phyloP scores from a whole-genome alignment of 2,329 filamentous ascomycete genomes.

The Colletotrichum musae region DNA sequence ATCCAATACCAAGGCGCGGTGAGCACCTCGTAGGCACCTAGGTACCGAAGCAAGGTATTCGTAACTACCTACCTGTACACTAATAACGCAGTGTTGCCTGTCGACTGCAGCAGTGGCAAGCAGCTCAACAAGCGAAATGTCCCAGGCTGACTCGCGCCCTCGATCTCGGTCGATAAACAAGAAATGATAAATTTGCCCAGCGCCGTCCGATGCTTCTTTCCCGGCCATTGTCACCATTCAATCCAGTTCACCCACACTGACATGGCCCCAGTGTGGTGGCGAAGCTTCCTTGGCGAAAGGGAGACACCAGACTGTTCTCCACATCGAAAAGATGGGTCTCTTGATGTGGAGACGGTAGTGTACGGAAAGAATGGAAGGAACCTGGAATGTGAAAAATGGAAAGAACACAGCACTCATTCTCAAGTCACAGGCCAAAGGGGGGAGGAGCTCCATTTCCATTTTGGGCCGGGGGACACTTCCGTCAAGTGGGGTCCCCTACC shows the following conservation, averaged over 20 bases:
- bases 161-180: constrained; percentile 7
- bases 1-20: constrained; percentile 12
- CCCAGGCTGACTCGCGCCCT: constrained; percentile 21
- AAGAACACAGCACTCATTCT: neutral
- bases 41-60: too few relatives aligned
- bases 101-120: too few relatives aligned
- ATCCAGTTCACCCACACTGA: neutral
- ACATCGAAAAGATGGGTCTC: neutral
- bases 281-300: constrained; percentile 41
- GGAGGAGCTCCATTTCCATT: constrained; percentile 11
- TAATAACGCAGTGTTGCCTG: too few relatives aligned
- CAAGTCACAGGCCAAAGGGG: too few relatives aligned
- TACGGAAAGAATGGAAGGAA: neutral
- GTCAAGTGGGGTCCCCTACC: constrained; percentile 18
- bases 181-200: constrained; percentile 17
- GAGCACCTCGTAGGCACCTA: neutral
- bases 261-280: constrained; percentile 31
- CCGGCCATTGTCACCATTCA: constrained; percentile 7
- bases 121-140: neutral
- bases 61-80: too few relatives aligned
- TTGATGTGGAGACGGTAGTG: neutral
- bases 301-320: neutral
- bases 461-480: constrained; percentile 2
- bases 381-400: constrained; percentile 11
- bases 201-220: neutral